Evolutionary conservation across 306 rosid species (phyloP).

Genomic region (Vigna radiata): DNA sequence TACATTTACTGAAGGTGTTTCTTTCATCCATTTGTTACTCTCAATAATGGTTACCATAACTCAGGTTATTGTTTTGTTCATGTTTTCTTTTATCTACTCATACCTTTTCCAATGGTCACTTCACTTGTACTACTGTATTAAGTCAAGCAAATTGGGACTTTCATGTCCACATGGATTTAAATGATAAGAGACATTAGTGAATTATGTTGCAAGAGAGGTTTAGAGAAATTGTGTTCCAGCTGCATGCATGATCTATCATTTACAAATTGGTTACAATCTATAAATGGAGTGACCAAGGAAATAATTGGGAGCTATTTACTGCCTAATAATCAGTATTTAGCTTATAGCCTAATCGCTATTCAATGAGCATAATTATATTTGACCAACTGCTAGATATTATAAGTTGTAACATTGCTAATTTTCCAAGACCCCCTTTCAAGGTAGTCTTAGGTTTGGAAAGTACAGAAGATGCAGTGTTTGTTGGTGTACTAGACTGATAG

Average conservation of each 20-base stretch:
- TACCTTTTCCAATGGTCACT: constrained; percentile 14
- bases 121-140: constrained; percentile 16
- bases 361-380: background rate
- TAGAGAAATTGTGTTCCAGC: background rate
- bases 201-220: constrained; percentile 14
- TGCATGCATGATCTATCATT: background rate
- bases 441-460: constrained; percentile 1
- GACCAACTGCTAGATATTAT: background rate
- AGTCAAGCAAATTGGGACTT: constrained; percentile 11
- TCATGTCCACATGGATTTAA: background rate
- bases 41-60: constrained; percentile 24
- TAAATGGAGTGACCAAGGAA: background rate
- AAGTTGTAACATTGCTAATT: background rate
- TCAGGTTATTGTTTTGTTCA: constrained; percentile 16
- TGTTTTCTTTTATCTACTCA: background rate
- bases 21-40: background rate
- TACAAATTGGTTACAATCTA: background rate
- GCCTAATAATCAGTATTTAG: background rate
- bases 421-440: background rate
- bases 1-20: constrained; percentile 5
- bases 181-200: background rate
- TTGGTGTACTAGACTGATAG: too few relatives aligned
- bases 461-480: background rate
- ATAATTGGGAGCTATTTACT: background rate
- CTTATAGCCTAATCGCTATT: background rate